Evolutionary conservation across 495 filamentous ascomycete species (phyloP), one percentile per base, ranked within the genome.

Genomic region (Tuber melanosporum): DNA sequence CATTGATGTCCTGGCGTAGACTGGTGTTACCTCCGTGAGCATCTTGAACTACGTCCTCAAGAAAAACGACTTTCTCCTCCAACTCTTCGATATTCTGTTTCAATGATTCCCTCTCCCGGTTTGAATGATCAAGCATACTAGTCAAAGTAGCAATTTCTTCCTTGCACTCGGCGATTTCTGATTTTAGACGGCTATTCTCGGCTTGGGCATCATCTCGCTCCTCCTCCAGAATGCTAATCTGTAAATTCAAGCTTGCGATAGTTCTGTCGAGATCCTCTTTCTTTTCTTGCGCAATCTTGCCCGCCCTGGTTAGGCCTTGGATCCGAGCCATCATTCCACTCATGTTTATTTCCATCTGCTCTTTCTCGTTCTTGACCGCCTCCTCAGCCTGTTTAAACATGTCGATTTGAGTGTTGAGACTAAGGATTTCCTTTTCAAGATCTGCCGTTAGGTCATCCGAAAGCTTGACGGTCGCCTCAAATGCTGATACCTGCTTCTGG

Each of bases 131-230:
- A 39, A 83, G 74, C 22, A 78, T 66, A 15, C 41, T 17, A 12
- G 71, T 74, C 32, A 83, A 78, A 32, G 73, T 73, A 9, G 42
- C 47, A 47, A 83, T 74, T 73, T 77, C 78, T 8, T 74, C 74
- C 71, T 73, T 77, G 26, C 74, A 47, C 1, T 49, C 62, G 19
- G 66, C 47, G 44, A 82, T 82, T 19, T 82, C 75, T 22, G 46
- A 74, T 52, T 46, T 75, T 39, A 82, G 73, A 39, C 82, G 72
- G 15, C 71, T 71, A 22, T 78, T 82, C 69, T 82, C 81, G 17
- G 75, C 74, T 32, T 73, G 62, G 12, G 78, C 73, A 32, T 74
- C 75, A n/a, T 71, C 69, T 9, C 80, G 46, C 43, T 83, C 74
- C 45, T 78, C 75, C 14, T 71, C 42, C 3, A 80, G 45, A 5